Base-by-base conservation (phyloP, 2,329 filamentous ascomycete species). In the Clarireedia hainanense region DNA sequence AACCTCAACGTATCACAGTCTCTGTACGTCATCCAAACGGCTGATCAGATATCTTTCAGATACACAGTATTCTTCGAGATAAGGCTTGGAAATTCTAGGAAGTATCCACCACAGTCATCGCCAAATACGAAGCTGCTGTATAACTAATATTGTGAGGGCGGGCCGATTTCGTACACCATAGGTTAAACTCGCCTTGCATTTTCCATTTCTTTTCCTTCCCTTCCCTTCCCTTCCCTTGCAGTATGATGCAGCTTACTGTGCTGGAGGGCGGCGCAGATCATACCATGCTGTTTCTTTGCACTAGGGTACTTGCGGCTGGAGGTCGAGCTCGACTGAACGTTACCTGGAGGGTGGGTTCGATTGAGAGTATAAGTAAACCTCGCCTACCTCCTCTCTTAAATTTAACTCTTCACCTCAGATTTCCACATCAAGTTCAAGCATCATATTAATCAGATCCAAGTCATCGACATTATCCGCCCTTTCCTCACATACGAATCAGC, bases 241-340 rank as follows among this genome's bases (percentile, higher is more conserved):
- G 30, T 34, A 9, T 34, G 30, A 37, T 52, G 51, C 43, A 54
- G 47, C 51, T 54, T 30, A 40, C 51, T 49, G 51, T 54, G 24
- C 34, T 54, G 43, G 24, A 17, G 37, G 45, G 24, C 14, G 14
- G 52, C 45, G 45, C 39, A 20, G 39, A 42, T 30, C 43, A 34
- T 34, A 34, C 30, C 30, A 34, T 34, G 30, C 30, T 34, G 50
- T 53, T 17, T 48, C 7, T 45, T 37, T 17, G 23, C 30, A 47
- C 9, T n/a, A 10, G 34, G n/a, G 5, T 27, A 17, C 14, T 26
- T 20, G 6, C 20, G 37, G 45, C 24, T 2, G 12, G 23, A 34
- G 30, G 30, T 34, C 26, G 20, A 27, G 30, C 30, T 48, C 37
- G 42, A 48, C 26, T 48, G 10, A 53, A 39, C 45, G 52, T 54